phyloP scores from a whole-genome alignment of 2,329 filamentous ascomycete genomes.

The Fusarium praegraminearum region DNA sequence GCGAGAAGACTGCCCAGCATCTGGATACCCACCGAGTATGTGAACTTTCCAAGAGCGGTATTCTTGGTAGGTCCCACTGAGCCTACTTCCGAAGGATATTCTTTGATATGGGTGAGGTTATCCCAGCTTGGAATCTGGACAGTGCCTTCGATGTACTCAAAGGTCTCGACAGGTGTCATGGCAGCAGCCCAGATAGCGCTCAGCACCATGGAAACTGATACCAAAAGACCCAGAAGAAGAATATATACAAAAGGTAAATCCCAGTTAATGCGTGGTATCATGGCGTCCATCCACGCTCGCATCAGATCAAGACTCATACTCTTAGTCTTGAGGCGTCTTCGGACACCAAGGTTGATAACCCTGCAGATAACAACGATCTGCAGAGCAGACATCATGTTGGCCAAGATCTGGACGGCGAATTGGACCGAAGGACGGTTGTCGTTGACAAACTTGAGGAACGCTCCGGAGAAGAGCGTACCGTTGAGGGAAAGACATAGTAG shows the following conservation, averaged over 20 bases:
- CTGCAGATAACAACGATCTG: constrained; percentile 8
- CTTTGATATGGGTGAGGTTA: constrained; percentile 37
- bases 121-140: constrained; percentile 41
- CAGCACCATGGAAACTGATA: constrained; percentile 22
- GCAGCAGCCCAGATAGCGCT: constrained; percentile 42
- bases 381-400: constrained; percentile 11
- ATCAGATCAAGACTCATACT: constrained; percentile 27
- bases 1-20: constrained; percentile 39
- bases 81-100: constrained; percentile 43
- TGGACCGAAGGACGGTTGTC: constrained; percentile 7
- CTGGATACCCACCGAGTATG: constrained; percentile 46
- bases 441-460: constrained; percentile 2
- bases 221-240: not conserved
- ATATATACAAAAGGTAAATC: constrained; percentile 17
- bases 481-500: constrained; percentile 17
- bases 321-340: constrained; percentile 13
- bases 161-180: constrained; percentile 39
- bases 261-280: constrained; percentile 25
- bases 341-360: constrained; percentile 18
- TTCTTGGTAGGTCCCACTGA: constrained; percentile 28
- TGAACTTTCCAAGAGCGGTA: constrained; percentile 39
- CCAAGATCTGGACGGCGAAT: constrained; percentile 13
- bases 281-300: constrained; percentile 24
- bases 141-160: constrained; percentile 2
- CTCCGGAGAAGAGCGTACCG: constrained; percentile 11